phyloP scores from a whole-genome alignment of 345 rosid genomes.

The Citrus reticulata region DNA sequence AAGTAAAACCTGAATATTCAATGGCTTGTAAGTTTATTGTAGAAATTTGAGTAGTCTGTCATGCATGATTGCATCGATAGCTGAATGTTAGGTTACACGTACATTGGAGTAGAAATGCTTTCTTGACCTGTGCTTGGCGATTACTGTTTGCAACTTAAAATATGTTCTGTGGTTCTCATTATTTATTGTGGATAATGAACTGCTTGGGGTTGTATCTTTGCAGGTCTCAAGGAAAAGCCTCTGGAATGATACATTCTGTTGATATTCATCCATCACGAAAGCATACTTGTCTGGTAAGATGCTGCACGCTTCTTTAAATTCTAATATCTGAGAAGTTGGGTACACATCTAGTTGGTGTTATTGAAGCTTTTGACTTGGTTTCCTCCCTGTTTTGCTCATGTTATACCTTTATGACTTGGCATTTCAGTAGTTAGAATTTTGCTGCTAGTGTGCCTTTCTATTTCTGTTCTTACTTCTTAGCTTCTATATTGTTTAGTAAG shows the following conservation, averaged over 20 bases:
- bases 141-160: neutral
- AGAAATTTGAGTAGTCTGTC: too few relatives aligned
- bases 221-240: constrained; percentile 63
- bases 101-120: neutral
- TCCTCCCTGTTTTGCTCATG: neutral
- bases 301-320: neutral
- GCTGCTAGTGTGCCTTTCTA: neutral
- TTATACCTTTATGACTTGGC: neutral
- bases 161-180: neutral
- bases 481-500: neutral
- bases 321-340: neutral
- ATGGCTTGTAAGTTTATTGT: too few relatives aligned
- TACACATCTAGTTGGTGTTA: neutral
- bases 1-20: too few relatives aligned
- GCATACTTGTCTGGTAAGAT: constrained; percentile 79
- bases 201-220: constrained; percentile 17
- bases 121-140: neutral
- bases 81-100: neutral
- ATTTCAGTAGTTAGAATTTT: neutral
- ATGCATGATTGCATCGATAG: neutral
- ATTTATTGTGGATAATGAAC: neutral
- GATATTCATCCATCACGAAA: constrained; percentile 92
- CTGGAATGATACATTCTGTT: constrained; percentile 77
- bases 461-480: neutral
- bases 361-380: neutral